Evolutionary conservation across 1,284 basidiomycete genomes (phyloP), one percentile per base, ranked within the genome.

Genomic region (Sanguinoderma infundibulare): DNA sequence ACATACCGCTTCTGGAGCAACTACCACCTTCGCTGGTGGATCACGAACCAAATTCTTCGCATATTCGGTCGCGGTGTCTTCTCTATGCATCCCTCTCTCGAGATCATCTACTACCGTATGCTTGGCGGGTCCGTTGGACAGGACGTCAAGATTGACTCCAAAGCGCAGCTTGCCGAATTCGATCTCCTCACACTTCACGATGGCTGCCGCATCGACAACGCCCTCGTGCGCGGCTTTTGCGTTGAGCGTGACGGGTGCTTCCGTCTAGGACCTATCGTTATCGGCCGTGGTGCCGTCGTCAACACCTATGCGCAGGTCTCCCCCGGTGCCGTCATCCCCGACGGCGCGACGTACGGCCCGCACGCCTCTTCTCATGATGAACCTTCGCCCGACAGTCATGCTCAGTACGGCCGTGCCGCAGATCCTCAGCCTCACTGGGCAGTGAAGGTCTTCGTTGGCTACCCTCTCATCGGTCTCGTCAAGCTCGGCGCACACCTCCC

Each of bases 11-110:
- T 78, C 75, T 79, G 61, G 61, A 60, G 62, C 60, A 59, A 49
- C 7, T 82, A 81, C 63, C 77, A 82, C 57, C 69, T 82, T 10
- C 77, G 81, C 12, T 82, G 79, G 77, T 81, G 81, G 81, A 73
- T 82, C 52, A 79, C 80, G 20, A 78, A 82, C 64, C 77, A 80
- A 61, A 70, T 72, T 44, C 63, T 82, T 8, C 69, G 77, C 28
- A 69, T 72, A 46, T 70, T 78, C 8, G 81, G 80, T 0, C 76
- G 77, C 34, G 81, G 80, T 2, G 67, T 82, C 32, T 82, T 82
- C 59, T 62, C 74, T n/a, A 62, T 75, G 50, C 75, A 80, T 57
- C 78, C 79, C 1, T 63, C 68, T 0, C 69, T 80, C 38, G 71
- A 76, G 50, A 67, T 74, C 2, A 52, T 80, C 1, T 81, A 82